Percentiles rank a stretch among this genome's conserved stretches.
Conservation (phyloP, 1,284 basidiomycete species). For the Exsudoporus floridanus region DNA sequence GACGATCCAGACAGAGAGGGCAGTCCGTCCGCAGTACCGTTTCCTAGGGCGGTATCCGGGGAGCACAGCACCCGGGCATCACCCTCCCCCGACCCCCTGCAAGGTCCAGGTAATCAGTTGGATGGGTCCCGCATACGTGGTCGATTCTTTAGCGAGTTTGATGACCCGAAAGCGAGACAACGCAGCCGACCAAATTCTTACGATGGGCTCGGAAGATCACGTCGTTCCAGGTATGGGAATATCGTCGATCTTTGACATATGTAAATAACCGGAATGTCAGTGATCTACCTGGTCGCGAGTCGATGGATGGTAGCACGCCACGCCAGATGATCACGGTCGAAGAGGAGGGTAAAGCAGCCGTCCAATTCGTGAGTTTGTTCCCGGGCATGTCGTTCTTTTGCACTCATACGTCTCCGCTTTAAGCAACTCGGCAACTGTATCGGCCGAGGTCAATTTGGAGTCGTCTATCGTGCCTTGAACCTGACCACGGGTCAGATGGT, state of each 20-base stretch:
- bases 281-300: conserved; percentile 60
- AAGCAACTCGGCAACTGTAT: conserved; percentile 97
- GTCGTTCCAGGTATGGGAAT: conserved; percentile 63
- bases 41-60: conserved; percentile 53
- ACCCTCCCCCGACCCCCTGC: conserved; percentile 36
- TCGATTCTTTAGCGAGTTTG: conserved; percentile 70
- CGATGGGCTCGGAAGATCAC: conserved; percentile 58
- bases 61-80: conserved; percentile 41
- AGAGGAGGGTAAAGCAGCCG: conserved; percentile 77
- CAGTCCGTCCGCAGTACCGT: conserved; percentile 51
- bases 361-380: conserved; percentile 74
- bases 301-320: conserved; percentile 60
- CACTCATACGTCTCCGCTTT: conserved; percentile 14
- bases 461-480: conserved; percentile 92
- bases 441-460: conserved; percentile 93
- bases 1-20: conserved; percentile 37
- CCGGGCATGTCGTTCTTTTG: background rate
- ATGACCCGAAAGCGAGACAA: conserved; percentile 50
- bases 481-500: conserved; percentile 92
- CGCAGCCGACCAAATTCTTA: conserved; percentile 63
- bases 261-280: conserved; percentile 58
- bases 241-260: conserved; percentile 61
- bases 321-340: conserved; percentile 77
- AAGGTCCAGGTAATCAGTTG: conserved; percentile 32
- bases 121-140: conserved; percentile 54